Evolutionary conservation across 306 rosid species (phyloP).

Genomic region (Gleditsia sinensis): DNA sequence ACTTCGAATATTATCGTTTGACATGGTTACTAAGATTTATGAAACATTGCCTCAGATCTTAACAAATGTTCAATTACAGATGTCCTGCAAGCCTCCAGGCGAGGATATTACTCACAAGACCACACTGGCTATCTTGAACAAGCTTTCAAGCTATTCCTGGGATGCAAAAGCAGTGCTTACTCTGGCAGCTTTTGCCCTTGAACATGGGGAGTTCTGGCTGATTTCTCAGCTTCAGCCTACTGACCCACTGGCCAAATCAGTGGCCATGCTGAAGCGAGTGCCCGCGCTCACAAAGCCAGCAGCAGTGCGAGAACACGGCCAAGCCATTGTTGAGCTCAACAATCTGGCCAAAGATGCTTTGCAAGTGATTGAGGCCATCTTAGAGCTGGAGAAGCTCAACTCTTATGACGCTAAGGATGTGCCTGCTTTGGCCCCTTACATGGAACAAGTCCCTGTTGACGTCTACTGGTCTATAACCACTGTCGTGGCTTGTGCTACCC

Average conservation of each 20-base stretch:
- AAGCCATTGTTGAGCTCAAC: conserved; percentile 48
- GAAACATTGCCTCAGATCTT: too few species aligned
- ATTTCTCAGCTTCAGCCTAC: conserved; percentile 51
- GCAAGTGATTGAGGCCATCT: conserved; percentile 48
- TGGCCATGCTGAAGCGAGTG: conserved; percentile 53
- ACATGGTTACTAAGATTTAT: too few species aligned
- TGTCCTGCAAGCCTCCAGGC: conserved; percentile 59
- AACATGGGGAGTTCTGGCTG: conserved; percentile 66
- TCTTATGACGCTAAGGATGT: too few species aligned
- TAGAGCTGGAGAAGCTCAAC: conserved; percentile 44
- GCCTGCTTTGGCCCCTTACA: too few species aligned
- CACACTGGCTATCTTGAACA: conserved; percentile 54
- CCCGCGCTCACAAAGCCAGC: conserved; percentile 46
- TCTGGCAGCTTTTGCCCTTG: conserved; percentile 70
- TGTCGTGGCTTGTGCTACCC: too few species aligned
- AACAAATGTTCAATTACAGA: conserved; percentile 25
- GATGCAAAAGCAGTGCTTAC: too few species aligned
- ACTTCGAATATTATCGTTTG: too few species aligned
- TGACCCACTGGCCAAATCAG: conserved; percentile 55
- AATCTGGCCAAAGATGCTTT: conserved; percentile 43
- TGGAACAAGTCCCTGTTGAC: too few species aligned
- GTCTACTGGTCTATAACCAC: too few species aligned
- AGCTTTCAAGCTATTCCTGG: conserved; percentile 54
- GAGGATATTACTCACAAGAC: conserved; percentile 56
- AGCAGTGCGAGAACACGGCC: conserved; percentile 32